Conservation (phyloP, 1,284 basidiomycete species). For the Cryptococcus wingfieldii region DNA sequence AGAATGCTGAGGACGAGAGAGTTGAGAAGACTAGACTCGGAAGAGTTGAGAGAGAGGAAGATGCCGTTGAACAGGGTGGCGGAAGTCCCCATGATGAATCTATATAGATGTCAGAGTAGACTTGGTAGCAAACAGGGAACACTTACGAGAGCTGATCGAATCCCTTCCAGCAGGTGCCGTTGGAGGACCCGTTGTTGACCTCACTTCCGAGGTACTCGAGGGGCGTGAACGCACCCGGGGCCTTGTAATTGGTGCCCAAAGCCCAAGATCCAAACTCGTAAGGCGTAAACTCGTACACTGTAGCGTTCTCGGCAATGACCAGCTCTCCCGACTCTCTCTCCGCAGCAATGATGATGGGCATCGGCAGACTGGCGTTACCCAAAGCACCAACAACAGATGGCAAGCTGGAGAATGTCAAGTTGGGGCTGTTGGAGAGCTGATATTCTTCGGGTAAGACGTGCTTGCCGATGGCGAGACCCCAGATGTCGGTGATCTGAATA, state of each 20-base stretch:
- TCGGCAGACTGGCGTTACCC: slow-evolving; percentile 35
- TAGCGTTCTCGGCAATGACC: slow-evolving; percentile 49
- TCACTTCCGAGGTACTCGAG: slow-evolving; percentile 45
- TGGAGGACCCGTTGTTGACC: slow-evolving; percentile 38
- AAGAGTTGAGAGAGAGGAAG: slow-evolving; percentile 28
- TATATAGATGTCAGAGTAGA: slow-evolving; percentile 2
- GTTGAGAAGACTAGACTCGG: slow-evolving; percentile 39
- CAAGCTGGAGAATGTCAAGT: slow-evolving; percentile 39
- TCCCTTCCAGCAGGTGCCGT: slow-evolving; percentile 42
- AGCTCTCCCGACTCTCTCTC: slow-evolving; percentile 49
- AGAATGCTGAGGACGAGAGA: slow-evolving; percentile 38
- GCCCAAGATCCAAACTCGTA: slow-evolving; percentile 53
- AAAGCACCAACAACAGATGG: slow-evolving; percentile 25
- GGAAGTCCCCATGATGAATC: slow-evolving; percentile 50
- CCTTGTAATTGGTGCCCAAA: slow-evolving; percentile 32
- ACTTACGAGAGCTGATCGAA: slow-evolving; percentile 46
- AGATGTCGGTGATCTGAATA: slow-evolving; percentile 47
- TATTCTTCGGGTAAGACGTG: slow-evolving; percentile 45
- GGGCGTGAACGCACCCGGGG: slow-evolving; percentile 43
- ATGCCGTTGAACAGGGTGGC: slow-evolving; percentile 45
- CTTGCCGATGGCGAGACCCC: slow-evolving; percentile 43
- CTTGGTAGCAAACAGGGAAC: background rate
- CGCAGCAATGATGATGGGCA: slow-evolving; percentile 52
- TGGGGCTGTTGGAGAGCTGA: slow-evolving; percentile 38
- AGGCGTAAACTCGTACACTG: slow-evolving; percentile 52